A percentile compares a stretch with the other conserved stretches of the same genome.
Conservation (phyloP, 192 early-diverging fungal species). For the Chytriomyces confervae region DNA sequence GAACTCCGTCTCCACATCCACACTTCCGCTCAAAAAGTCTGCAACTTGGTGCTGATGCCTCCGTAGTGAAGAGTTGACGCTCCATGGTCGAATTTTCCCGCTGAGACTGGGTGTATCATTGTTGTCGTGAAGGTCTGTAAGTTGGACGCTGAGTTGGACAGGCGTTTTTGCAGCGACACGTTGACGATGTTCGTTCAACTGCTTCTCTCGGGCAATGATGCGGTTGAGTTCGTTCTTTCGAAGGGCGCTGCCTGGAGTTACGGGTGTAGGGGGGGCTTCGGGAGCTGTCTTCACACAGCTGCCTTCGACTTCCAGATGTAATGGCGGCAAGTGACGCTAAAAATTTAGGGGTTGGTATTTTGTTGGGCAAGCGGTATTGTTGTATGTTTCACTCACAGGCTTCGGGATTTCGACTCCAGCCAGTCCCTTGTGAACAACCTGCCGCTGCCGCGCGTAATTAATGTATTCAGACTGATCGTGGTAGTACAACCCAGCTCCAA, state of each 20-base stretch:
- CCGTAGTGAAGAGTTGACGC: background rate
- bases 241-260: no score
- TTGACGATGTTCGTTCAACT: background rate
- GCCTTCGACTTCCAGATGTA: constrained; percentile 1
- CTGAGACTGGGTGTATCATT: background rate
- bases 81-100: constrained; percentile 16
- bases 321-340: constrained; percentile 23
- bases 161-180: background rate
- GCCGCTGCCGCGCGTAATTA: no score
- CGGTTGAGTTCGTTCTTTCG: background rate
- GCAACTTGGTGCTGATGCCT: background rate
- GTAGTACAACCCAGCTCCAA: no score
- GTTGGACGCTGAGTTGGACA: background rate
- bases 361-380: no score
- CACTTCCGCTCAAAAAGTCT: background rate
- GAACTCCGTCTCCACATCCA: background rate
- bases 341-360: background rate
- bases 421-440: constrained; percentile 10
- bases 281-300: background rate
- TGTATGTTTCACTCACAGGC: constrained; percentile 2
- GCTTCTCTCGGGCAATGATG: background rate
- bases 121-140: background rate
- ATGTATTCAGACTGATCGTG: no score
- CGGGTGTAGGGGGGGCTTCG: no score
- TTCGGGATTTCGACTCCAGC: constrained; percentile 28